A percentile compares a stretch with the other conserved stretches of the same genome.
phyloP scores from a whole-genome alignment of 164 flowering plant genomes.

The Magnolia kwangsiensis region DNA sequence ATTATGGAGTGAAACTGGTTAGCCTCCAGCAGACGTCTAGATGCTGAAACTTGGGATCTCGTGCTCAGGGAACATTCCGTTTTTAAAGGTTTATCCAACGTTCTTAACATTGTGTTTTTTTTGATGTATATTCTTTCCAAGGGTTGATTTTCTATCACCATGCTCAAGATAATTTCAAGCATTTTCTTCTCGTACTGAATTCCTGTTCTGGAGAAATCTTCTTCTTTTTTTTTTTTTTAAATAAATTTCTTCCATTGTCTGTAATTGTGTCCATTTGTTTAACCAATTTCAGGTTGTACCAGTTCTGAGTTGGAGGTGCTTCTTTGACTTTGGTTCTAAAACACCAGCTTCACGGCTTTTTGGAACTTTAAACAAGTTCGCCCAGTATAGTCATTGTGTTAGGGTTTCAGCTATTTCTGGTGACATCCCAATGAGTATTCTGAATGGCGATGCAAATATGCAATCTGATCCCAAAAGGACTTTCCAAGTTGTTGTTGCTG shows the following conservation, averaged over 20 bases:
- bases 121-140: neutral
- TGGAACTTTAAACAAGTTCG: conserved; percentile 5
- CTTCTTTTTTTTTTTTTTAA: neutral
- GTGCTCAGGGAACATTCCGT: neutral
- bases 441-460: conserved; percentile 37
- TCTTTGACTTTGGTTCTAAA: conserved; percentile 10
- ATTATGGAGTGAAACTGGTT: neutral
- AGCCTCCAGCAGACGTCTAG: neutral
- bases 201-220: neutral
- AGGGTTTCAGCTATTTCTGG: conserved; percentile 39
- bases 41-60: neutral
- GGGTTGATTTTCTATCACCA: neutral
- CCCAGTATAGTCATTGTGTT: neutral
- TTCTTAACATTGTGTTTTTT: neutral
- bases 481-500: conserved; percentile 93
- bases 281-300: conserved; percentile 23
- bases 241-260: neutral
- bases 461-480: conserved; percentile 45
- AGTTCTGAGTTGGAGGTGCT: conserved; percentile 20
- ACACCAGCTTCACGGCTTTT: conserved; percentile 4
- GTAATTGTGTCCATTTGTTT: conserved; percentile 1
- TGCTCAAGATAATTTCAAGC: neutral
- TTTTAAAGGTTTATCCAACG: neutral
- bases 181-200: neutral
- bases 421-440: conserved; percentile 19